Conservation (phyloP, 148 eudicot species). For the Arbutus unedo region DNA sequence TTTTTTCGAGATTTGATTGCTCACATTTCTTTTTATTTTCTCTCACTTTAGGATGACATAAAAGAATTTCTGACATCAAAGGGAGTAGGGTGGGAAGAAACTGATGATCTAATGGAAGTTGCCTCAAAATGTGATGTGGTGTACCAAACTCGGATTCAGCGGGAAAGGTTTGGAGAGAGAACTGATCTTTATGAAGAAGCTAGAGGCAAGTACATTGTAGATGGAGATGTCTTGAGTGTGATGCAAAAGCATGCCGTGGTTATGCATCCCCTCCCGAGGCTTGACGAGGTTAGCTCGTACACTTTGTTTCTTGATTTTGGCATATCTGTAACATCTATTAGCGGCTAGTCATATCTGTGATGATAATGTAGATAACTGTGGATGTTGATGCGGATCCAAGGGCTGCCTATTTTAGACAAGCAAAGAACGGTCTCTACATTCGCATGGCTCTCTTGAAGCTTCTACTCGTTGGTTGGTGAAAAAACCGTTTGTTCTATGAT, state of each 20-base stretch:
- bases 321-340: not conserved
- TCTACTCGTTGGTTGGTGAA: conserved; percentile 81
- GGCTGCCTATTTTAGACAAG: conserved; percentile 99
- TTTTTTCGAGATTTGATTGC: not conserved
- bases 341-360: not conserved
- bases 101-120: conserved; percentile 79
- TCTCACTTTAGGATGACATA: conserved; percentile 73
- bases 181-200: conserved; percentile 78
- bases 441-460: conserved; percentile 94
- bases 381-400: conserved; percentile 94
- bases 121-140: conserved; percentile 98
- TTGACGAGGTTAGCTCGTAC: conserved; percentile 68
- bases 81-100: conserved; percentile 93
- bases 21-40: not conserved
- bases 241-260: conserved; percentile 91
- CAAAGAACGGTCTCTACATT: conserved; percentile 87
- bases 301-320: not conserved
- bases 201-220: conserved; percentile 86
- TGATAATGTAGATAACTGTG: conserved; percentile 63
- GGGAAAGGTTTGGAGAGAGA: conserved; percentile 87
- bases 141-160: conserved; percentile 95
- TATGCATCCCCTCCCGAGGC: conserved; percentile 99
- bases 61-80: conserved; percentile 69
- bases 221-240: conserved; percentile 47
- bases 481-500: not conserved